Conservation (phyloP, 345 rosid species). For the Eucalyptus sp. region DNA sequence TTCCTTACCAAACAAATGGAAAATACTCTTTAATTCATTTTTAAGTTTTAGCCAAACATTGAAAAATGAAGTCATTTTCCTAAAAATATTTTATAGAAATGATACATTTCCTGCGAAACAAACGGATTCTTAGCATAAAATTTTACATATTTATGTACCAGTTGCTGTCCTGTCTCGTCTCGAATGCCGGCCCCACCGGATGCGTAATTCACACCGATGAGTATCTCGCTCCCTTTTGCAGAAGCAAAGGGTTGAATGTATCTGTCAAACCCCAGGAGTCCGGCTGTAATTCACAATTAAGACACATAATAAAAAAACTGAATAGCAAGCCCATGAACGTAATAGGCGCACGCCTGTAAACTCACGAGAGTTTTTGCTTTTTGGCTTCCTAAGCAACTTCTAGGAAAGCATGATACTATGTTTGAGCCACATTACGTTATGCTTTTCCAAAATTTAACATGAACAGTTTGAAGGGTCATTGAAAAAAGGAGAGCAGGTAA, state of each 20-base stretch:
- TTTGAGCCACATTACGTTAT: neutral
- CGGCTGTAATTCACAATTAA: neutral
- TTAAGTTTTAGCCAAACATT: neutral
- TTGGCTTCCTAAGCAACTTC: neutral
- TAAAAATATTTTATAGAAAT: no score
- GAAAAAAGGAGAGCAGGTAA: neutral
- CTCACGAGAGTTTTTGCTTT: neutral
- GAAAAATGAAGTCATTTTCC: neutral
- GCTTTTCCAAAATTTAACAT: neutral
- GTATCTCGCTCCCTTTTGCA: neutral
- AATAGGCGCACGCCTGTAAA: neutral
- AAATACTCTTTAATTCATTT: no score
- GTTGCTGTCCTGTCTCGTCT: constrained; percentile 14
- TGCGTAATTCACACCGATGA: constrained; percentile 33
- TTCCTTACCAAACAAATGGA: neutral
- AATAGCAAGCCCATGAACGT: neutral
- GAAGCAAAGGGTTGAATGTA: constrained; percentile 22
- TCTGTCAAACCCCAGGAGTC: constrained; percentile 13
- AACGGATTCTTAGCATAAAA: neutral
- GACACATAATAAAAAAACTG: neutral
- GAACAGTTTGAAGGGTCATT: neutral
- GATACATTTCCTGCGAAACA: no score
- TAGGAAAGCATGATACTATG: neutral
- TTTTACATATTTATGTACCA: neutral
- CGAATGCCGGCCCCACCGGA: constrained; percentile 38